Conservation (phyloP, 2,329 filamentous ascomycete species). For the Mollisia scopiformis region DNA sequence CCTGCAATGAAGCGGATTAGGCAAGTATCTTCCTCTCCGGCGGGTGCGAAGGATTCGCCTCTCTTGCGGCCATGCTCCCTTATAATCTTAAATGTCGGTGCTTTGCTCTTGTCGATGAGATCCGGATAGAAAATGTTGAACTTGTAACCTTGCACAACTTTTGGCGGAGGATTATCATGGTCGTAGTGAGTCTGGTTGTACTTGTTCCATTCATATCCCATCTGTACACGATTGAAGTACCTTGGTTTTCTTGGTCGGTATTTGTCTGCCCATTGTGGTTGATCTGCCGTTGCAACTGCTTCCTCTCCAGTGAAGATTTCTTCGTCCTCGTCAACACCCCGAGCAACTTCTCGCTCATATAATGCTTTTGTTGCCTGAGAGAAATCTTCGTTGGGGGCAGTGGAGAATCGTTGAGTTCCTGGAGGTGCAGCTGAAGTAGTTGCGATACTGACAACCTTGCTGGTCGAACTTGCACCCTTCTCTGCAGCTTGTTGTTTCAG, state of each 20-base stretch:
- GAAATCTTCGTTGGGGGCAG: slow-evolving; percentile 74
- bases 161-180: slow-evolving; percentile 95
- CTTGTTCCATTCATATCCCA: slow-evolving; percentile 99
- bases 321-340: slow-evolving; percentile 89
- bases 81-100: slow-evolving; percentile 94
- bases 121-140: slow-evolving; percentile 99
- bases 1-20: slow-evolving; percentile 95
- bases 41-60: slow-evolving; percentile 89
- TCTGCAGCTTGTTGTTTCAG: slow-evolving; percentile 47
- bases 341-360: slow-evolving; percentile 90
- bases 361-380: slow-evolving; percentile 85
- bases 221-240: slow-evolving; percentile 97
- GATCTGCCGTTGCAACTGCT: slow-evolving; percentile 64
- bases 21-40: slow-evolving; percentile 96
- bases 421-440: slow-evolving; percentile 49
- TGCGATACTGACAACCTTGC: slow-evolving; percentile 38
- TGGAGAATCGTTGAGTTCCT: slow-evolving; percentile 70
- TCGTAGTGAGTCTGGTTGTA: slow-evolving; percentile 99
- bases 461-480: slow-evolving; percentile 37
- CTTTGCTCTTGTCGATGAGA: slow-evolving; percentile 90
- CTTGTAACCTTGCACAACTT: slow-evolving; percentile 98
- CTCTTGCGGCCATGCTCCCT: slow-evolving; percentile 87
- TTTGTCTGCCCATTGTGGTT: slow-evolving; percentile 80
- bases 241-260: slow-evolving; percentile 88
- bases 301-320: slow-evolving; percentile 95